Evolutionary conservation across 2,329 filamentous ascomycete species (phyloP), one percentile per base, ranked within the genome.

Genomic region (Pochonia chlamydosporia): DNA sequence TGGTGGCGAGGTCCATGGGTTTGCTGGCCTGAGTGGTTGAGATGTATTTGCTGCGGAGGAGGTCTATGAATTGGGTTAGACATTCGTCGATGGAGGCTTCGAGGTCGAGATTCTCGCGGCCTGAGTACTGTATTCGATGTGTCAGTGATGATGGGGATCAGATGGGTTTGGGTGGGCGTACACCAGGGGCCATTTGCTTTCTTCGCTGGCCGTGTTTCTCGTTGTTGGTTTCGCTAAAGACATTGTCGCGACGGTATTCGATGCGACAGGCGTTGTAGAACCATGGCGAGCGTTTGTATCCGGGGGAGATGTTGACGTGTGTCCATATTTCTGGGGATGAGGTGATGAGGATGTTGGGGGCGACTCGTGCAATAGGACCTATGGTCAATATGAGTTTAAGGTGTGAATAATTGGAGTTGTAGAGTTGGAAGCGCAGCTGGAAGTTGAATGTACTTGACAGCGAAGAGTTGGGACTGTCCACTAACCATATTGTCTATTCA

Each of bases 191-290:
- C 66, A 81, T 72, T 51, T 77, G 73, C 53, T 71, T 72, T 18
- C 72, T 64, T 30, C 73, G 56, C 16, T 54, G 51, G 2, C 67
- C 61, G 51, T 82, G 78, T 36, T 68, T 67, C 5, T 64, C 66
- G 36, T 71, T 73, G 48, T 79, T 65, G 4, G 69, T 69, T 52
- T 75, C 67, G 2, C 68, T 73, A 49, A 82, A 79, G 28, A 81
- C 64, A 46, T 75, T 79, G 54, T 81, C 73, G 4, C 66, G 63
- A 1, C 70, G 68, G 4, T 73, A 68, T 49, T 80, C 72, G 23
- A 78, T 65, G 3, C 71, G 69, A 36, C 70, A 64, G 3, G 68
- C 66, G 33, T 73, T 68, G 20, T 68, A 70, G 47, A 65, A 75
- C 69, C 71, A 75, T 16, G 63, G 57, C 3, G 63, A 64, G 11